These are phyloP conservation scores for Trichoderma sp. DNA, from an alignment of 2,329 filamentous ascomycete genomes.

Conservation along the genomic window DNA sequence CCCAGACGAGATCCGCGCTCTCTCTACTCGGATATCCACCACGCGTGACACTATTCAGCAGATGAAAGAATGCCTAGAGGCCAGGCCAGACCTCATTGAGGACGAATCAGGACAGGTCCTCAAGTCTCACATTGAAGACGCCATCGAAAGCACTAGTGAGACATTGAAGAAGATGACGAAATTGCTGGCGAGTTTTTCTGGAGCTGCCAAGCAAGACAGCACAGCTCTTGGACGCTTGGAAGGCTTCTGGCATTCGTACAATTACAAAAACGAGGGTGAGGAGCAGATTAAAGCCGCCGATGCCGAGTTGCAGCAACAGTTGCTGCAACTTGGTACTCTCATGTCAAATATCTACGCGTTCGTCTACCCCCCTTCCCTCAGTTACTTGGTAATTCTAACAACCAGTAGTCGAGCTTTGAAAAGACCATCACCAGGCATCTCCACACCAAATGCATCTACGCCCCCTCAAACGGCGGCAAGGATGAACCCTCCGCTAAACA, in stretches of 20 bases:
- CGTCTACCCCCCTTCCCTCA: constrained; percentile 12
- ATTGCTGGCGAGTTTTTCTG: constrained; percentile 31
- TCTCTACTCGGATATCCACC: constrained; percentile 30
- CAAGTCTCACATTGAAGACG: constrained; percentile 31
- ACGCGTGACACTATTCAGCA: constrained; percentile 34
- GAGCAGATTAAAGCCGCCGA: constrained; percentile 34
- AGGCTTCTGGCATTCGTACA: constrained; percentile 36
- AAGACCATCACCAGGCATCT: constrained; percentile 25
- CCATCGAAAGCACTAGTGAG: constrained; percentile 28
- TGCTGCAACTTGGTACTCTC: constrained; percentile 29
- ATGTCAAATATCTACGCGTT: constrained; percentile 38
- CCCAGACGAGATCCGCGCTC: constrained; percentile 31
- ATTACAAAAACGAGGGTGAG: constrained; percentile 34
- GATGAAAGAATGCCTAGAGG: constrained; percentile 31
- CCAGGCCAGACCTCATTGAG: constrained; percentile 33
- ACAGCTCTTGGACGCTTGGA: constrained; percentile 27
- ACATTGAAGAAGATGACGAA: constrained; percentile 33
- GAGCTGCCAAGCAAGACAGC: constrained; percentile 24
- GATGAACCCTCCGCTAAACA: neutral
- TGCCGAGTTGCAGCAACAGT: constrained; percentile 30
- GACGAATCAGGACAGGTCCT: constrained; percentile 31
- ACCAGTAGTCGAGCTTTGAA: constrained; percentile 29
- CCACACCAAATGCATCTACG: constrained; percentile 5
- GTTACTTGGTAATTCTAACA: neutral
- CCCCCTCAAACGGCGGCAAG: neutral